phyloP scores from a whole-genome alignment of 768 basidiomycete genomes.

The Krasilnikovozyma curviuscula region DNA sequence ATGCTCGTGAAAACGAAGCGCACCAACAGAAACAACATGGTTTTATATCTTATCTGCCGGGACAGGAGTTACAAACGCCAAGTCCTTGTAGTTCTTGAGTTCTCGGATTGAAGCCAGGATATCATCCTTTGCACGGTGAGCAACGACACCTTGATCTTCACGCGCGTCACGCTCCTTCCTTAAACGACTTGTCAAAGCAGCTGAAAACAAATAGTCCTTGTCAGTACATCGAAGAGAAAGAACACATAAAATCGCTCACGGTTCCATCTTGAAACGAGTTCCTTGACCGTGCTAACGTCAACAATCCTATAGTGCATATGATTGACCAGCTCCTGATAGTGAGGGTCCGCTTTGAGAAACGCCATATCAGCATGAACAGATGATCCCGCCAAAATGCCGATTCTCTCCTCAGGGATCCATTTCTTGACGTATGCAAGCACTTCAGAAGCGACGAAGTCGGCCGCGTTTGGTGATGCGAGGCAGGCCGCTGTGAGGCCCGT shows the following conservation, averaged over 20 bases:
- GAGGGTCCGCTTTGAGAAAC: conserved; percentile 7
- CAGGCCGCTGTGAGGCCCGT: conserved; percentile 70
- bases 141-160: too few species aligned
- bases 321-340: too few species aligned
- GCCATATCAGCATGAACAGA: conserved; percentile 46
- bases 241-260: neutral
- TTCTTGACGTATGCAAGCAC: conserved; percentile 62
- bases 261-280: neutral
- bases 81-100: conserved; percentile 5
- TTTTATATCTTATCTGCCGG: too few species aligned
- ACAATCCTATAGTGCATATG: conserved; percentile 30
- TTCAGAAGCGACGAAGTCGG: conserved; percentile 38
- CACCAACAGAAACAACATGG: too few species aligned
- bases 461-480: conserved; percentile 45
- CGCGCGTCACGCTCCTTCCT: too few species aligned
- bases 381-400: conserved; percentile 37
- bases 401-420: conserved; percentile 47
- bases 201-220: too few species aligned
- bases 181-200: too few species aligned
- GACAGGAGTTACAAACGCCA: too few species aligned
- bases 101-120: conserved; percentile 7
- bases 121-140: conserved; percentile 11
- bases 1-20: too few species aligned
- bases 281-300: conserved; percentile 16
- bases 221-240: neutral